These are phyloP conservation scores for Backusella australiensis DNA, from an alignment of 192 early-diverging fungal genomes.

Conservation along the genomic window DNA sequence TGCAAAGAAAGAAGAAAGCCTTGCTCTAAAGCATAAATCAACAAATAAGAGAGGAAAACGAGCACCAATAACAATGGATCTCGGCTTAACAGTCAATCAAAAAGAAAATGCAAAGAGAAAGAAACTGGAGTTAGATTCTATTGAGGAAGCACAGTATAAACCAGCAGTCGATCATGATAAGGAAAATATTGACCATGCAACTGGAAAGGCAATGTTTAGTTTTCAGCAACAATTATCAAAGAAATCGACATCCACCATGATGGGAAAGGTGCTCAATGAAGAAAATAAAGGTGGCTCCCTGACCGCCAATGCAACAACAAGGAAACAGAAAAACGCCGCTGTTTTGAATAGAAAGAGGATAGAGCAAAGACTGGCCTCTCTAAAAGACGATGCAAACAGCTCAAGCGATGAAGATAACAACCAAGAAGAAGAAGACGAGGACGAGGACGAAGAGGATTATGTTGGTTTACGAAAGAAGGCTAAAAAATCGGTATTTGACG, in stretches of 20 bases:
- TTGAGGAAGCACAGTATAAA: neutral
- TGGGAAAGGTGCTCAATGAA: slow-evolving; percentile 14
- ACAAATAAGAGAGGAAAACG: neutral
- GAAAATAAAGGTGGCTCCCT: neutral
- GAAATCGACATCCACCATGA: slow-evolving; percentile 12
- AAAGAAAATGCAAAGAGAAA: neutral
- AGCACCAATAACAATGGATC: slow-evolving; percentile 3
- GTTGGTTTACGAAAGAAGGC: slow-evolving; percentile 16
- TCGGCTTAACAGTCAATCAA: slow-evolving; percentile 2
- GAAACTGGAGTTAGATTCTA: neutral
- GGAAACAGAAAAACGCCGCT: neutral
- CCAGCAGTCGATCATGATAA: slow-evolving; percentile 2
- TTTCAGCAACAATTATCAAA: neutral
- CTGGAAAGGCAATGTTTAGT: slow-evolving; percentile 12
- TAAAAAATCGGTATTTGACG: slow-evolving; percentile 19
- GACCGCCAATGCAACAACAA: neutral
- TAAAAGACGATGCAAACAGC: slow-evolving; percentile 35
- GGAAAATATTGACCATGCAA: slow-evolving; percentile 13
- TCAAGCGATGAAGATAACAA: slow-evolving; percentile 32
- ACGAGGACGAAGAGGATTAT: slow-evolving; percentile 31
- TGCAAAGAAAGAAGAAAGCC: slow-evolving; percentile 32
- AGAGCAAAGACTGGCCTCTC: neutral
- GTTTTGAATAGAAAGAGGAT: neutral
- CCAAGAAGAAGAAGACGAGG: slow-evolving; percentile 25
- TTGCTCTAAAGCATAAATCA: slow-evolving; percentile 22